phyloP scores from a whole-genome alignment of 495 filamentous ascomycete genomes.

The Aspergillus incahuasiensis region DNA sequence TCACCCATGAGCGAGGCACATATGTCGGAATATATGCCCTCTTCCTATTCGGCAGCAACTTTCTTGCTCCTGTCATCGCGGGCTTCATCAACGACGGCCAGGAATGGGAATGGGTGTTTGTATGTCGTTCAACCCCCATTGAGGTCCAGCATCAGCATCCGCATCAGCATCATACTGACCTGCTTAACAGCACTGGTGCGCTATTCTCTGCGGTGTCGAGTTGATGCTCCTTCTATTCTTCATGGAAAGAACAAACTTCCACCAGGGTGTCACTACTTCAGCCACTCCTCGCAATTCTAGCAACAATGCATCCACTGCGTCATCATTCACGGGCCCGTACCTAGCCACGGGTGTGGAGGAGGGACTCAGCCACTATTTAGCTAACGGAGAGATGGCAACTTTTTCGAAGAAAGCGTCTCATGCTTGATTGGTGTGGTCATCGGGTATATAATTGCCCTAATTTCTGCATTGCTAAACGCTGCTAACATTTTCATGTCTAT shows the following conservation, averaged over 20 bases:
- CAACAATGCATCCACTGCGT: no score
- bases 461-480: background rate
- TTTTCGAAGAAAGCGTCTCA: conserved; percentile 33
- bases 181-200: conserved; percentile 38
- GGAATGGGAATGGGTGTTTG: conserved; percentile 56
- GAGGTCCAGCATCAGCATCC: conserved; percentile 24
- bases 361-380: no score
- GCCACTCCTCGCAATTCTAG: no score
- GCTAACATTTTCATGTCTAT: background rate
- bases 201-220: conserved; percentile 54
- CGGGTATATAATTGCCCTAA: conserved; percentile 28
- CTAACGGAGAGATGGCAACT: no score
- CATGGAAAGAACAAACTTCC: no score
- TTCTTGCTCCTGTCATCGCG: conserved; percentile 57
- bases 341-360: no score
- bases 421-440: conserved; percentile 51
- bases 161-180: conserved; percentile 23
- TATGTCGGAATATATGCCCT: conserved; percentile 63
- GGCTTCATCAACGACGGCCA: conserved; percentile 62
- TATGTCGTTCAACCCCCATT: background rate
- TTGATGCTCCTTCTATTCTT: no score
- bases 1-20: conserved; percentile 59
- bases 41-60: conserved; percentile 56
- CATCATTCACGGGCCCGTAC: no score
- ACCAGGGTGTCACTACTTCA: no score